Evolutionary conservation across 1,284 basidiomycete species (phyloP).

Genomic region (Boletus holoroseus): DNA sequence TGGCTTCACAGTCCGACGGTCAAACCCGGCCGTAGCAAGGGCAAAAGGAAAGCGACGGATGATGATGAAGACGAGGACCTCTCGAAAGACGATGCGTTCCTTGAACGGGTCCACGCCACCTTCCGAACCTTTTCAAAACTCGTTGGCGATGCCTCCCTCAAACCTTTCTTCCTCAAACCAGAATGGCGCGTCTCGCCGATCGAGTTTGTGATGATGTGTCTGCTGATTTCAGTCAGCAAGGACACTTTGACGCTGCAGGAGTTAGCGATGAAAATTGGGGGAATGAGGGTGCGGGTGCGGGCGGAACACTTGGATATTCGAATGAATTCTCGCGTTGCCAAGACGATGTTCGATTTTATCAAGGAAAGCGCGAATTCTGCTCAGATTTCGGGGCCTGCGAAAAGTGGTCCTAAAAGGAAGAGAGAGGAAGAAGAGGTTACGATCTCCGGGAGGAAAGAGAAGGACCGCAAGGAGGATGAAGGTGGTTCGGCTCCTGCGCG

Average conservation of each 20-base stretch:
- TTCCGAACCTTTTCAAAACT: slow-evolving; percentile 44
- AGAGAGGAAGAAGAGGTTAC: slow-evolving; percentile 25
- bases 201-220: slow-evolving; percentile 52
- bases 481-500: neutral
- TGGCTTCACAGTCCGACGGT: slow-evolving; percentile 42
- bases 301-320: slow-evolving; percentile 46
- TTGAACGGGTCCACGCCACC: slow-evolving; percentile 36
- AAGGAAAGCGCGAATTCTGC: neutral
- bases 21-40: slow-evolving; percentile 3
- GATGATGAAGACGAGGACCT: slow-evolving; percentile 18
- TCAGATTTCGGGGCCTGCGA: neutral
- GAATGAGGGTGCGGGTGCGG: slow-evolving; percentile 50
- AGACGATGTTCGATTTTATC: slow-evolving; percentile 46
- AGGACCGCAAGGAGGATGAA: slow-evolving; percentile 11
- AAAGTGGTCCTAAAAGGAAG: slow-evolving; percentile 21
- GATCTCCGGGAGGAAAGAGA: slow-evolving; percentile 4
- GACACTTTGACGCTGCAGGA: slow-evolving; percentile 34
- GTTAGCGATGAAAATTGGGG: slow-evolving; percentile 41
- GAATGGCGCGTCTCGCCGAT: slow-evolving; percentile 49
- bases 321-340: slow-evolving; percentile 47
- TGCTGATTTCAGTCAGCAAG: slow-evolving; percentile 47
- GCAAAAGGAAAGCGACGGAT: slow-evolving; percentile 20
- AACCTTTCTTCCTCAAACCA: slow-evolving; percentile 33
- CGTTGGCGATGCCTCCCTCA: slow-evolving; percentile 33
- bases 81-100: slow-evolving; percentile 32